Percentiles rank a stretch among this genome's conserved stretches.
Evolutionary conservation across 2,329 filamentous ascomycete genomes (phyloP).

Genomic region (Orbilia ellipsospora): DNA sequence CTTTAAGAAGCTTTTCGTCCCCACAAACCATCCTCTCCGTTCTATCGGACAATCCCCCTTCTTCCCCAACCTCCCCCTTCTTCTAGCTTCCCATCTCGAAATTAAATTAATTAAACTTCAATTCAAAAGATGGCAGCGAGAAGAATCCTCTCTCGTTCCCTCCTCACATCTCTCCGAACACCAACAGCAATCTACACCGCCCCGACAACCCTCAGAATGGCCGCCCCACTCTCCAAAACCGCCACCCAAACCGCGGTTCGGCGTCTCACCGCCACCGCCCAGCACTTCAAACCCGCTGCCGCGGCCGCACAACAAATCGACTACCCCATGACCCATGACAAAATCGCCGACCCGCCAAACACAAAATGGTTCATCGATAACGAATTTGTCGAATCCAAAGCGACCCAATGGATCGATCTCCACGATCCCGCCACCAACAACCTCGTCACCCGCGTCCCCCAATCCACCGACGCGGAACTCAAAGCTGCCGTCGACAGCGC

Average conservation of each 20-base stretch:
- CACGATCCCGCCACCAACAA: slow-evolving; percentile 87
- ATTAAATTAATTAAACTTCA: background rate
- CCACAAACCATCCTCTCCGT: slow-evolving; percentile 12
- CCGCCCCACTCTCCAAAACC: slow-evolving; percentile 39
- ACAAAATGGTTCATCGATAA: slow-evolving; percentile 87
- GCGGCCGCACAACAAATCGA: slow-evolving; percentile 65
- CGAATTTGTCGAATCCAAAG: slow-evolving; percentile 75
- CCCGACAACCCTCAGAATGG: slow-evolving; percentile 43
- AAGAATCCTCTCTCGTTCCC: slow-evolving; percentile 55
- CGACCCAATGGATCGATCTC: slow-evolving; percentile 80
- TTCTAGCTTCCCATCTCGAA: slow-evolving; percentile 8
- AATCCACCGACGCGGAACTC: slow-evolving; percentile 82
- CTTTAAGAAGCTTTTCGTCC: slow-evolving; percentile 43
- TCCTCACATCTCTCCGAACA: slow-evolving; percentile 53
- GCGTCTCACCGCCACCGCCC: slow-evolving; percentile 70
- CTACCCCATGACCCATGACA: slow-evolving; percentile 78
- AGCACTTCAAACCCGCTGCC: slow-evolving; percentile 68
- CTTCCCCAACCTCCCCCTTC: slow-evolving; percentile 36
- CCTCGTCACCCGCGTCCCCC: slow-evolving; percentile 82
- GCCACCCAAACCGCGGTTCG: slow-evolving; percentile 63
- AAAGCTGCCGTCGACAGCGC: slow-evolving; percentile 79
- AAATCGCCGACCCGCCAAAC: slow-evolving; percentile 74
- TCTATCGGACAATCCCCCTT: background rate
- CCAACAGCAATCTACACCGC: slow-evolving; percentile 44
- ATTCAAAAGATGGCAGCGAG: slow-evolving; percentile 52